These are phyloP conservation scores for Beauveria australis DNA, from an alignment of 2,329 filamentous ascomycete genomes.

Conservation along the genomic window DNA sequence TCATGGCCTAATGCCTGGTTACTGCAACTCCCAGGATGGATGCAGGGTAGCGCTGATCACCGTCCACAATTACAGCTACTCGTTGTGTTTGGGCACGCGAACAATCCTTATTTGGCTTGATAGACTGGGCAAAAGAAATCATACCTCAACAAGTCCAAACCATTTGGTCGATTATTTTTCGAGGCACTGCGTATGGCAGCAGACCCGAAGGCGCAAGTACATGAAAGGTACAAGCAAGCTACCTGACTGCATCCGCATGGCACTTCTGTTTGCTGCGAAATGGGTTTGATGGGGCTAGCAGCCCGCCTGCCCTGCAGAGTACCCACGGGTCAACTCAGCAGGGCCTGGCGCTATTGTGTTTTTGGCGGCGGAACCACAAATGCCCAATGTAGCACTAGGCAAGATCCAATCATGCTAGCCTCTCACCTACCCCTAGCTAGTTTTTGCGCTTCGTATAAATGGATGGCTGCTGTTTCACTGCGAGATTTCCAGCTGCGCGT, in stretches of 20 bases:
- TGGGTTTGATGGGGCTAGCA: neutral
- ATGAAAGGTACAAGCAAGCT: neutral
- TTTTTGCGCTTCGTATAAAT: neutral
- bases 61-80: neutral
- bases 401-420: conserved; percentile 3
- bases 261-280: neutral
- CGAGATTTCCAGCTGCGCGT: conserved; percentile 6
- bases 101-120: neutral
- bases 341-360: neutral
- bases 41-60: neutral
- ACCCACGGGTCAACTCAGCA: neutral
- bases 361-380: conserved; percentile 3
- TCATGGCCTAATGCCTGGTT: neutral
- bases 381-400: neutral
- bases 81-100: neutral
- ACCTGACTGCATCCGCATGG: neutral
- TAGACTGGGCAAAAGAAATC: neutral
- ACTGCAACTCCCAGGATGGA: neutral
- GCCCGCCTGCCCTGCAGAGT: conserved; percentile 1
- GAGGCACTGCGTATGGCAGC: neutral
- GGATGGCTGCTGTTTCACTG: neutral
- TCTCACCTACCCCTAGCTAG: neutral
- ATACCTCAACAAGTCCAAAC: neutral
- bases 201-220: neutral
- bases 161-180: neutral